Base-by-base conservation (phyloP, 805 yeast genomes). In the Kuraishia piskuri region DNA sequence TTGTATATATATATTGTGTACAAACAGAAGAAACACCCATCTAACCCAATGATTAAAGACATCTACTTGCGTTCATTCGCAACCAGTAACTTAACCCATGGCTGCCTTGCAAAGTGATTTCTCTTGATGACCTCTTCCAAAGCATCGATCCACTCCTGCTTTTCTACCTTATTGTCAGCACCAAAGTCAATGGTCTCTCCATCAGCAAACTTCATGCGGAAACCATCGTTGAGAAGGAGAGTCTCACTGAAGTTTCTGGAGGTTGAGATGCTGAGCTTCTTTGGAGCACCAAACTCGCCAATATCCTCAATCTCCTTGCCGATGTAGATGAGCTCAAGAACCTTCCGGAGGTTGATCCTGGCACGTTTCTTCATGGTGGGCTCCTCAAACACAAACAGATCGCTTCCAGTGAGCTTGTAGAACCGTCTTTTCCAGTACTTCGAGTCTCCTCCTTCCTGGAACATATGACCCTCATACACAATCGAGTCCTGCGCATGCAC, bases 391-490 rank as follows among this genome's bases (percentile, higher is more conserved):
- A 96, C 96, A 52, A 83, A 74, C 59, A 91, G 71, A 37, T 83
- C 80, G 8, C 83, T 77, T 0, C 92, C 96, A 49, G 78, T 72
- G n/a, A 91, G 72, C 58, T 79, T 83, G 71, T 85, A 90, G 69
- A 68, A 88, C 54, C 97, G 76, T 58, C 86, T 79, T 59, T 87
- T 80, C 83, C 91, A 81, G 25, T 75, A 71, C 17, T 76, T 79
- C 59, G 94, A 79, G 69, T 91, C 98, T 9, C 97, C 97, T 20
- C 98, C 98, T 62, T 86, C 89, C 69, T 91, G 98, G 60, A 82
- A 81, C 70, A 92, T 70, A 61, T 73, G 84, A 0, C 97, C 97
- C 63, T 86, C 85, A 61, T 71, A 70, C 1, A 51, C 53, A 20
- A 72, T 59, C 5, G 58, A 50, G 57, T 52, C 14, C 2, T 54